phyloP scores from a whole-genome alignment of 2,329 filamentous ascomycete species.

The Cercospora sp. region DNA sequence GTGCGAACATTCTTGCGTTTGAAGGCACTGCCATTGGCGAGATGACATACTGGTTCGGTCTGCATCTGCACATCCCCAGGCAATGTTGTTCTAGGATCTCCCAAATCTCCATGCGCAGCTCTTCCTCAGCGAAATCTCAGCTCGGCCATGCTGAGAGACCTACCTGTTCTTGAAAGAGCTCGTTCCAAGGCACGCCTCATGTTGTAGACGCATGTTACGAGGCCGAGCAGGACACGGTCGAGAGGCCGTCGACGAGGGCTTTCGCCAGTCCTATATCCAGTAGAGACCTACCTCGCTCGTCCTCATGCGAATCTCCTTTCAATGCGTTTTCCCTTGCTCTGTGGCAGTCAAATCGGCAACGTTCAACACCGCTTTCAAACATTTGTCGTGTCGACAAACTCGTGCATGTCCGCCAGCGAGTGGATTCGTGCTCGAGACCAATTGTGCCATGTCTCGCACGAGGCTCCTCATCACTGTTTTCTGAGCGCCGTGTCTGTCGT shows the following conservation, averaged over 20 bases:
- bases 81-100: neutral
- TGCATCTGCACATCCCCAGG: neutral
- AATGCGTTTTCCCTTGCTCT: neutral
- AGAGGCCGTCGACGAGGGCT: neutral
- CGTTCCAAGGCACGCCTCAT: neutral
- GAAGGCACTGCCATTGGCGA: neutral
- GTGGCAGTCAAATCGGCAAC: neutral
- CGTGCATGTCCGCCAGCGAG: neutral
- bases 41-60: neutral
- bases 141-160: neutral
- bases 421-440: neutral
- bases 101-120: neutral
- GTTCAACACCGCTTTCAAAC: neutral
- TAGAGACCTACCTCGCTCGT: neutral
- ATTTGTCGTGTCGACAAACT: neutral
- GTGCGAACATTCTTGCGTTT: neutral
- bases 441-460: neutral
- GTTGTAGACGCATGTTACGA: neutral
- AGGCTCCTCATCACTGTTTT: neutral
- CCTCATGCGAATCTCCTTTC: neutral
- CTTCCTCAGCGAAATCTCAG: neutral
- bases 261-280: neutral
- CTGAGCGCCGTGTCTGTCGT: neutral
- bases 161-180: neutral
- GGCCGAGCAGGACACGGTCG: neutral